Evolutionary conservation across 2,329 filamentous ascomycete species (phyloP).

Genomic region (Stemphylium lycopersici): DNA sequence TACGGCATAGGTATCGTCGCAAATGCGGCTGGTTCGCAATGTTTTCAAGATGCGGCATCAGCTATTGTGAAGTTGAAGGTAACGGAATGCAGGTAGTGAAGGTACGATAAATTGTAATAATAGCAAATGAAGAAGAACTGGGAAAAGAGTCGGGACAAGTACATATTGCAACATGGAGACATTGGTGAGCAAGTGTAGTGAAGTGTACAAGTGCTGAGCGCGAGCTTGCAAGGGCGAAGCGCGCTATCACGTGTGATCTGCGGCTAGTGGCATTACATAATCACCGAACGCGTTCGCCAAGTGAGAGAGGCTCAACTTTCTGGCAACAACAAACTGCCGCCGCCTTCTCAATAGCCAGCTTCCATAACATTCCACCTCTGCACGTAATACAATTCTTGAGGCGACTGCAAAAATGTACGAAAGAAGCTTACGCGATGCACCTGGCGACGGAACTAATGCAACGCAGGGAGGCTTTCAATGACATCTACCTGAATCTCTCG

Average conservation of each 20-base stretch:
- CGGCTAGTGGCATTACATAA: conserved; percentile 7
- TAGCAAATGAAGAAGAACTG: too few relatives aligned
- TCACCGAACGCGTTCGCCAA: conserved; percentile 17
- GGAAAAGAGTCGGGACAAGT: too few relatives aligned
- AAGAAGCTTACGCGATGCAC: neutral
- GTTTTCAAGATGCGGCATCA: too few relatives aligned
- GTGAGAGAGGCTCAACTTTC: conserved; percentile 9
- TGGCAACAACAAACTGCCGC: conserved; percentile 1
- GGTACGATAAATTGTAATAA: too few relatives aligned
- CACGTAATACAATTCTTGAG: neutral
- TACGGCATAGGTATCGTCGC: too few relatives aligned
- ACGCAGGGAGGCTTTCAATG: conserved; percentile 87
- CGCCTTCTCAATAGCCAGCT: neutral
- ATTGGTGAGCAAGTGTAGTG: neutral
- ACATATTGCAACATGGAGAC: too few relatives aligned
- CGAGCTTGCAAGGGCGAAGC: neutral
- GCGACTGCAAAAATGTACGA: conserved; percentile 10
- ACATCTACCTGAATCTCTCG: conserved; percentile 94
- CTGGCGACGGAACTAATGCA: neutral
- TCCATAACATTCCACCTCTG: neutral
- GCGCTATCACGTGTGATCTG: conserved; percentile 12
- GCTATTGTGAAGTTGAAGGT: too few relatives aligned
- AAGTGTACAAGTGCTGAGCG: neutral
- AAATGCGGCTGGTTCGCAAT: too few relatives aligned
- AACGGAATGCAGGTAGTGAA: too few relatives aligned